Percentiles rank a stretch among this genome's conserved stretches.
phyloP scores from a whole-genome alignment of 495 filamentous ascomycete species.

The Penicillium salamii region DNA sequence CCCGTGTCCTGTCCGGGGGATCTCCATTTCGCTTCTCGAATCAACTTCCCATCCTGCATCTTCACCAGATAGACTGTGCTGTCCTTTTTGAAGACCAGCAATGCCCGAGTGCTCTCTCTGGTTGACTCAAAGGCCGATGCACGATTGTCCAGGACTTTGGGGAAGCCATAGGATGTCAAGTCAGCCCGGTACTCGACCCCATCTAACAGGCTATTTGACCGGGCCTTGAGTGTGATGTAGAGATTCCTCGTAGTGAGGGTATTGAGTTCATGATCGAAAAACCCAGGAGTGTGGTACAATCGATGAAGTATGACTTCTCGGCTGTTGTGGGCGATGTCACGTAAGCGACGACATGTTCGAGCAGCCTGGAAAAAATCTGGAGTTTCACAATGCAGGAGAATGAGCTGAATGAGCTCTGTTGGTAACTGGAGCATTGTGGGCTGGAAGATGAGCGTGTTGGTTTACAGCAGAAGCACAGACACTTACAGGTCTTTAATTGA shows the following conservation, averaged over 20 bases:
- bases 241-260: slow-evolving; percentile 21
- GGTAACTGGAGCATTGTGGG: slow-evolving; percentile 27
- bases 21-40: slow-evolving; percentile 8
- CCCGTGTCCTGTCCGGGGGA: slow-evolving; percentile 26
- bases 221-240: slow-evolving; percentile 23
- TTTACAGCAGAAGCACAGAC: too few species aligned
- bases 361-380: slow-evolving; percentile 35
- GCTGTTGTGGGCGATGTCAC: slow-evolving; percentile 82
- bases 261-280: slow-evolving; percentile 8
- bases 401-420: slow-evolving; percentile 38
- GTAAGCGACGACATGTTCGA: slow-evolving; percentile 48
- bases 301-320: slow-evolving; percentile 34
- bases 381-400: slow-evolving; percentile 32
- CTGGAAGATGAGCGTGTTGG: too few species aligned
- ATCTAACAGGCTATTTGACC: slow-evolving; percentile 26
- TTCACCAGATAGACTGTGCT: slow-evolving; percentile 27
- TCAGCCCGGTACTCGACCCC: slow-evolving; percentile 29
- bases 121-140: slow-evolving; percentile 26
- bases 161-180: slow-evolving; percentile 23
- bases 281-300: slow-evolving; percentile 33
- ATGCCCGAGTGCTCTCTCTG: slow-evolving; percentile 5
- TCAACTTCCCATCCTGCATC: slow-evolving; percentile 14
- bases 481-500: background rate
- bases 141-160: slow-evolving; percentile 22
- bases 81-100: slow-evolving; percentile 29